Evolutionary conservation across 169 alveolate genomes (phyloP), one percentile per base, ranked within the genome.

Genomic region (Eimeria necatrix): DNA sequence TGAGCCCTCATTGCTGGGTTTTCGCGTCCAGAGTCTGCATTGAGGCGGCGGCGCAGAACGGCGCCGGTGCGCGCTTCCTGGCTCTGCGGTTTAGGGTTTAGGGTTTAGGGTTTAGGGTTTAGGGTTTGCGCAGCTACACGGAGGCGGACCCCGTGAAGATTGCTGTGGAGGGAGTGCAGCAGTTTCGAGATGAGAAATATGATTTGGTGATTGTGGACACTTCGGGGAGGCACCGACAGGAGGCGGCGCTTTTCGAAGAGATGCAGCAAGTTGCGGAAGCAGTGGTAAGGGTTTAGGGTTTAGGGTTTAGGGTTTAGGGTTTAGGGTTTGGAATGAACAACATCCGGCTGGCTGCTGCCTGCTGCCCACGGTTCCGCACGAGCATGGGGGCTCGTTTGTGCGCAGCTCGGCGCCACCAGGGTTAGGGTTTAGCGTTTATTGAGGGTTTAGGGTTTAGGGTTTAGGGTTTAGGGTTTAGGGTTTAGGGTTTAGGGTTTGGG

Each of bases 181-280:
- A 98, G 83, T 99, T 99, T 95, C 98, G 98, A 96, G 98, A 97
- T 91, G 99, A 98, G 94, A 98, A 97, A 91, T 99, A 98, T 93
- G 99, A 99, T 18, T 48, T 99, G 87, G 99, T 99, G 85, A 99
- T 99, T 61, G 99, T 99, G 8, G 99, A 99, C 96, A 99, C 99
- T 16, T 99, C 99, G 3, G 99, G 99, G 22, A 98, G 99, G 83
- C 99, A 99, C 98, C 99, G 98, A 96, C 99, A 99, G 97, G 99
- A 99, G 96, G 98, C 97, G 86, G 99, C 99, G 4, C 98, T 99
- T 70, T 99, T 99, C 95, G 99, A 98, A 73, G 99, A 99, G 97
- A 99, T 99, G 99, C 97, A 98, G 93, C 99, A 98, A 95, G 99
- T 99, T 8, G 98, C 98, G 71, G 98, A 97, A 70, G 99, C 99